Base-by-base conservation (phyloP, 2,329 filamentous ascomycete genomes). In the Alternaria sp. region DNA sequence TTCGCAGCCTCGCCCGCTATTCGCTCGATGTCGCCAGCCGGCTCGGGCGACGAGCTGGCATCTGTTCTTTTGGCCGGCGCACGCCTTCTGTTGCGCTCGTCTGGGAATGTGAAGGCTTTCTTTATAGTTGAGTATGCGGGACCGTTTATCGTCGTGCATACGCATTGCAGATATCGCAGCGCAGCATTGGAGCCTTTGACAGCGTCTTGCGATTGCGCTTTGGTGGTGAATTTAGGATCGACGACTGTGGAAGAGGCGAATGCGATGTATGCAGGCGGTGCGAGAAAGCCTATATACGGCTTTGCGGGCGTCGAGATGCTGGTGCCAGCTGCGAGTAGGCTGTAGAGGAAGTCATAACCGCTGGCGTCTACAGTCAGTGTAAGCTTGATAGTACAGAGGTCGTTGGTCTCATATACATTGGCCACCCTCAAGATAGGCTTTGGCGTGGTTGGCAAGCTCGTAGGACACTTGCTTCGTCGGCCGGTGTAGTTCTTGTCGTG, bases 201-300 rank as follows among this genome's bases (percentile, higher is more conserved):
- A 54, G 87, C 86, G 20, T 91, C 88, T 12, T 80, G 71, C 8
- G 87, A 86, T 28, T 85, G 83, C 4, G 90, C 86, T 51, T 91
- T 88, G 3, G 89, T 95, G 1, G 94, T 97, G 65, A 91, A 87
- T 24, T 83, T 81, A 0, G 94, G 94, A 71, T 97, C 93, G 14
- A 95, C 86, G n/a, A 89, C 79, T n/a, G 97, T 82, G 2, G 92
- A 95, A 43, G 85, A 88, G n/a, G 93, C 85, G 8, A 97, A 82
- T 7, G 91, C 89, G 24, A 98, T 82, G 65, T 94, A 89, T 57
- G 87, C 86, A 0, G 90, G 84, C 3, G 91, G 87, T 1, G 94
- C 91, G 18, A 93, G 79, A 59, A 86, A 86, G 11, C 86, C 86
- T 1, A 87, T 82, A 32, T 77, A 73, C 4, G 68, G 69, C 53